These are phyloP conservation scores for Allantophomopsis cytisporea DNA, from an alignment of 2,329 filamentous ascomycete genomes.

Conservation along the genomic window DNA sequence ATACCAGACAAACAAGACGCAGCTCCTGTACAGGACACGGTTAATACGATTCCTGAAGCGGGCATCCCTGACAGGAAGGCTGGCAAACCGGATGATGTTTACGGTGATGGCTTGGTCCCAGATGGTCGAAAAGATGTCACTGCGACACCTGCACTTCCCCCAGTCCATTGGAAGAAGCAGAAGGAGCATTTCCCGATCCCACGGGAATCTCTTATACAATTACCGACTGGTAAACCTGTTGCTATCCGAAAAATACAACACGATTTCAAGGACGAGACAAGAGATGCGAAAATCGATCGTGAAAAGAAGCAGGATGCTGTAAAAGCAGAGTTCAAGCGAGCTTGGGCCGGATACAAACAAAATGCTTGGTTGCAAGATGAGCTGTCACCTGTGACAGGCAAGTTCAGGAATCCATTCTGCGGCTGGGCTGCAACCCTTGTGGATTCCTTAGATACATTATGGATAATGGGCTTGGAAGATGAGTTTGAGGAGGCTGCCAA, in stretches of 20 bases:
- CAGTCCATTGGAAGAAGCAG: conserved; percentile 59
- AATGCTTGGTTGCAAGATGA: conserved; percentile 83
- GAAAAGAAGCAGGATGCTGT: conserved; percentile 51
- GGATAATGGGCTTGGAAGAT: conserved; percentile 69
- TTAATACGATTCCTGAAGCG: conserved; percentile 6
- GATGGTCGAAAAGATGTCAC: conserved; percentile 12
- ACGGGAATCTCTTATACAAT: conserved; percentile 52
- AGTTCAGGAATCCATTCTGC: conserved; percentile 68
- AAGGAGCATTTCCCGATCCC: conserved; percentile 68
- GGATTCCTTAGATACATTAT: conserved; percentile 70
- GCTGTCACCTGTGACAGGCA: conserved; percentile 56
- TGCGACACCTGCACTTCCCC: conserved; percentile 5
- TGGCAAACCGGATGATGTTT: conserved; percentile 3
- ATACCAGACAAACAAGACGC: no score
- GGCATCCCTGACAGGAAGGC: conserved; percentile 13
- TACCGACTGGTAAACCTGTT: conserved; percentile 61
- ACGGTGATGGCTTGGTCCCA: no score
- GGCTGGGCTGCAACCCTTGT: conserved; percentile 84
- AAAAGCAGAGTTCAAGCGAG: conserved; percentile 59
- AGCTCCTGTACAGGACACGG: no score
- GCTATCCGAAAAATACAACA: conserved; percentile 67
- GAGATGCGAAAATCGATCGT: conserved; percentile 45
- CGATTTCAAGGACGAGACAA: conserved; percentile 52
- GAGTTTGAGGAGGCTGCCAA: conserved; percentile 71
- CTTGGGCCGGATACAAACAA: conserved; percentile 72